phyloP scores from a whole-genome alignment of 495 filamentous ascomycete genomes.

The Aspergillus indologenus region DNA sequence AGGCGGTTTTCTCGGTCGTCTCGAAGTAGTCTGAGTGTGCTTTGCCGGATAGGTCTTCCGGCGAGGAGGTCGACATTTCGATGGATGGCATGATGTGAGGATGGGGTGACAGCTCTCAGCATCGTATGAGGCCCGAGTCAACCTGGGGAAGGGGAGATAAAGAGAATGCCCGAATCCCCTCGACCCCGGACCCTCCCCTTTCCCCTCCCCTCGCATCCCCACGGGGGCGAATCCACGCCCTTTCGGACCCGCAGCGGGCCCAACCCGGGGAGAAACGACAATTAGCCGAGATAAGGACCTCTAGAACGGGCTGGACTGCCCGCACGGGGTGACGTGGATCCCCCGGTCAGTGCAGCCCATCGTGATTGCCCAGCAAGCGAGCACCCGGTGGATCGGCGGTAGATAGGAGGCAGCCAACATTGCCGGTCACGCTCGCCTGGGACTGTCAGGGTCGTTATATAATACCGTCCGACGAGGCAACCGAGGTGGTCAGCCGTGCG shows the following conservation, averaged over 20 bases:
- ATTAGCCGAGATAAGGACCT: not conserved
- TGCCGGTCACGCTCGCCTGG: not conserved
- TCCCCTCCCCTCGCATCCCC: no score
- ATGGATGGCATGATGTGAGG: not conserved
- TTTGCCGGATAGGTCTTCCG: conserved; percentile 7
- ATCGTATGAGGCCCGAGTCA: not conserved
- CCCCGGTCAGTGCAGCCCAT: not conserved
- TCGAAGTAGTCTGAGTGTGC: conserved; percentile 24
- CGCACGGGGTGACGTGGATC: no score
- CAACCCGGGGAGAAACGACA: not conserved
- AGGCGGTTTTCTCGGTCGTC: conserved; percentile 20
- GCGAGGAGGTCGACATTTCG: not conserved
- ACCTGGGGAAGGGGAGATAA: not conserved
- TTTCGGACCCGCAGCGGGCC: not conserved
- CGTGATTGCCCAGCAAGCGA: not conserved
- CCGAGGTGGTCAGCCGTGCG: not conserved
- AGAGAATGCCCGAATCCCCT: not conserved
- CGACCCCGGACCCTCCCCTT: not conserved
- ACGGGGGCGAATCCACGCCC: not conserved
- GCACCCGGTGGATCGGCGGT: conserved; percentile 1
- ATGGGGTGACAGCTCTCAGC: not conserved
- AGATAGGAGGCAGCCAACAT: not conserved
- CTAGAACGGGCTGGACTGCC: not conserved
- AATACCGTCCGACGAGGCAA: not conserved
- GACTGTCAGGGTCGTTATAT: not conserved